Evolutionary conservation across 352 stramenopile genomes (phyloP).

Genomic region (Pythium volutum): DNA sequence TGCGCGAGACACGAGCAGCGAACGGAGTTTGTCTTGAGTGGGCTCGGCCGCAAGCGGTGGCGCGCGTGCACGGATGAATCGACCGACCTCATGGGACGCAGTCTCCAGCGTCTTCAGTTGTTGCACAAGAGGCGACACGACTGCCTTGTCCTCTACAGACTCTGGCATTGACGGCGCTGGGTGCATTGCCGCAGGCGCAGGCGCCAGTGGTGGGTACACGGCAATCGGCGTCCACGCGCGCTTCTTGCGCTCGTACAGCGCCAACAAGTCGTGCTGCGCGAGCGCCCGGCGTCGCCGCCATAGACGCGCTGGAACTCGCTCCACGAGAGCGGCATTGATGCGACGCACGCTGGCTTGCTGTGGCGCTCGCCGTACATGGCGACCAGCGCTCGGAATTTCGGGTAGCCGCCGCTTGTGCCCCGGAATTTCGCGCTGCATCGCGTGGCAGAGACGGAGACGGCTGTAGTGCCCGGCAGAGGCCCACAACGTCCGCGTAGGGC

Average conservation of each 20-base stretch:
- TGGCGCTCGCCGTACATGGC: background rate
- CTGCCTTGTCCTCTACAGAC: background rate
- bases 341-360: background rate
- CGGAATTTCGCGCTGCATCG: background rate
- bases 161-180: too few species aligned
- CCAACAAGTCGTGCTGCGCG: background rate
- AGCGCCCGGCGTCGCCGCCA: background rate
- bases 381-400: background rate
- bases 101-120: too few species aligned
- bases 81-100: too few species aligned
- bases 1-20: background rate
- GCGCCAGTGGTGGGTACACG: background rate
- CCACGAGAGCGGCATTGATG: background rate
- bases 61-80: too few species aligned
- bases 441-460: background rate
- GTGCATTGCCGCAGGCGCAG: background rate
- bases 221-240: conserved; percentile 7
- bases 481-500: background rate
- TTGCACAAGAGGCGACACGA: too few species aligned
- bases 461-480: background rate
- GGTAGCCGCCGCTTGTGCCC: too few species aligned
- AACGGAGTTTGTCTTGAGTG: background rate
- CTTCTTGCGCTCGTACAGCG: background rate
- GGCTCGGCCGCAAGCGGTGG: background rate
- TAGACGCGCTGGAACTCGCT: conserved; percentile 11